Conservation (phyloP, 1,284 basidiomycete genomes). For the Melanopsichium pennsylvanicum region DNA sequence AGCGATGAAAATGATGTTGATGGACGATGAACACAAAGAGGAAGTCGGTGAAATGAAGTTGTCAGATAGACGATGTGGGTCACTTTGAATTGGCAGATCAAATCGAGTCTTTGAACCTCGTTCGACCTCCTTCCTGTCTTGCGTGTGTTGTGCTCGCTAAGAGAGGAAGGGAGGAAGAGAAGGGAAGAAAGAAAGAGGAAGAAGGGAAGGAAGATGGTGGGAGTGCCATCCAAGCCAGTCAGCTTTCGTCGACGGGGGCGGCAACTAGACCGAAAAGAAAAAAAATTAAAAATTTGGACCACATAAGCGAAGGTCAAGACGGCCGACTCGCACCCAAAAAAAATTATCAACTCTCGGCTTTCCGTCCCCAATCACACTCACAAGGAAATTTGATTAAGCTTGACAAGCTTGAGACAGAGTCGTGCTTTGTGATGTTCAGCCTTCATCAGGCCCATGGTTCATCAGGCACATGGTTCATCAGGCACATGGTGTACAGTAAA, state of each 20-base stretch:
- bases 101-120: slow-evolving; percentile 47
- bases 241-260: slow-evolving; percentile 5
- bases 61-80: slow-evolving; percentile 34
- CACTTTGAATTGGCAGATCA: slow-evolving; percentile 48
- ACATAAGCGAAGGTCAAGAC: no score
- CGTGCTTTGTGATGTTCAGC: no score
- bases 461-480: no score
- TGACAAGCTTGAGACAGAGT: no score
- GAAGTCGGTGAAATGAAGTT: slow-evolving; percentile 25
- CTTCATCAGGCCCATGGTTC: no score
- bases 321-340: no score
- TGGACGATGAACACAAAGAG: slow-evolving; percentile 43
- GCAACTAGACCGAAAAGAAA: neutral
- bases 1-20: slow-evolving; percentile 14
- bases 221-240: slow-evolving; percentile 27
- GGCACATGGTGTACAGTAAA: no score
- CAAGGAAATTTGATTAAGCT: no score
- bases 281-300: neutral
- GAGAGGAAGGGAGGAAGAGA: slow-evolving; percentile 49
- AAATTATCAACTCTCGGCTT: no score
- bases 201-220: slow-evolving; percentile 49
- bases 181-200: slow-evolving; percentile 42
- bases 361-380: no score
- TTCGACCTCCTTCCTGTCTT: slow-evolving; percentile 55
- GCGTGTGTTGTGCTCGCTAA: slow-evolving; percentile 48